These are phyloP conservation scores for Saccharomyces eubayanus DNA, from an alignment of 805 yeast genomes.

Conservation along the genomic window DNA sequence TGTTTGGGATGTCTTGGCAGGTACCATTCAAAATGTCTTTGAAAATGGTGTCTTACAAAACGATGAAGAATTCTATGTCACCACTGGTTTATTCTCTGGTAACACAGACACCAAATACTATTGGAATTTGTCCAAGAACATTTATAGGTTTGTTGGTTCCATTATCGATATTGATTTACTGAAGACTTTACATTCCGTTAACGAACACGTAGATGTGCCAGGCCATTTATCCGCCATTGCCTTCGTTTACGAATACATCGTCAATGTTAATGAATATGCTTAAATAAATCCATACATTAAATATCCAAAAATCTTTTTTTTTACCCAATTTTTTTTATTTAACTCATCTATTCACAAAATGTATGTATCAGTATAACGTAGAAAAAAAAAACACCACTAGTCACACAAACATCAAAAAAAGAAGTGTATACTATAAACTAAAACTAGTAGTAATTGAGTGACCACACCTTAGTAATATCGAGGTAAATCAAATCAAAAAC, in stretches of 20 bases:
- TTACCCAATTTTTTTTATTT: background rate
- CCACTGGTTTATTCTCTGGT: conserved; percentile 48
- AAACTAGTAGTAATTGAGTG: background rate
- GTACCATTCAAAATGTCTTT: conserved; percentile 46
- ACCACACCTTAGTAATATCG: background rate
- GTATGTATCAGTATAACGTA: background rate
- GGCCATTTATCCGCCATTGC: conserved; percentile 55
- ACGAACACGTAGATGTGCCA: conserved; percentile 48
- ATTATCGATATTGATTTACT: conserved; percentile 11
- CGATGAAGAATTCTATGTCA: conserved; percentile 26
- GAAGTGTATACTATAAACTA: background rate
- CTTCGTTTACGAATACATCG: conserved; percentile 44
- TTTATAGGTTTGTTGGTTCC: conserved; percentile 40
- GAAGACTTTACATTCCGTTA: conserved; percentile 49
- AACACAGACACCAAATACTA: conserved; percentile 57
- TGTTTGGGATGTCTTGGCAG: conserved; percentile 40
- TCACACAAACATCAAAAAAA: background rate
- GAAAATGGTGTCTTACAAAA: conserved; percentile 38
- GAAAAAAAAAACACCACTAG: background rate
- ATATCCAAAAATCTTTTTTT: background rate
- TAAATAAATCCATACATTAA: background rate
- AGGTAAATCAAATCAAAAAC: conserved; percentile 11
- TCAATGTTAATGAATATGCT: conserved; percentile 24
- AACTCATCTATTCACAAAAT: background rate
- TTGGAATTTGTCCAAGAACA: conserved; percentile 47